Evolutionary conservation across 176 grass and related monocot species (phyloP).

Genomic region (Urochloa ruziziensis): DNA sequence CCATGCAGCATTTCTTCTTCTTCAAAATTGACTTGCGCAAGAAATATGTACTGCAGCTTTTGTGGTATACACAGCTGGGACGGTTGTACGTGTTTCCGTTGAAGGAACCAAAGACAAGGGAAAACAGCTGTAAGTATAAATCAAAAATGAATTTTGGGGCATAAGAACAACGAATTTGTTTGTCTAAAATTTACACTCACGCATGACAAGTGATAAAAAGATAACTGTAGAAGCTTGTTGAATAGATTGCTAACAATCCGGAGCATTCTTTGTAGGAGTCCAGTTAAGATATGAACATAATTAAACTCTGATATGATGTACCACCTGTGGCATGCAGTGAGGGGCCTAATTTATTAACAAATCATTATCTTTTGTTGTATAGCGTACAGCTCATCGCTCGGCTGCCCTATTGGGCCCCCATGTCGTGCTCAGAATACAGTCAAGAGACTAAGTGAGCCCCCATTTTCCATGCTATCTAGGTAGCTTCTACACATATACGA

Average conservation of each 20-base stretch:
- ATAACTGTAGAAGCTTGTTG: too few species aligned
- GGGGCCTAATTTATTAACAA: not conserved
- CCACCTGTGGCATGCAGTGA: not conserved
- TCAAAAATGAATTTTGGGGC: not conserved
- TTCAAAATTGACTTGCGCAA: not conserved
- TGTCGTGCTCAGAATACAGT: constrained; percentile 5
- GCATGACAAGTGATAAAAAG: not conserved
- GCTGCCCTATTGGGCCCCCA: not conserved
- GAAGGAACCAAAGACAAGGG: not conserved
- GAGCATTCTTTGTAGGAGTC: not conserved
- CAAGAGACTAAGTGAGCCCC: not conserved
- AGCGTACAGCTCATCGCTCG: not conserved
- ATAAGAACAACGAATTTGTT: not conserved
- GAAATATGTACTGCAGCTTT: not conserved
- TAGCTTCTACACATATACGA: not conserved
- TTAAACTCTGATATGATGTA: not conserved
- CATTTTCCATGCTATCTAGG: not conserved
- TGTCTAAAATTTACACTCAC: not conserved
- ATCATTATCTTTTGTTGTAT: not conserved
- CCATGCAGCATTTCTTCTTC: not conserved
- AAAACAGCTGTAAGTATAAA: not conserved
- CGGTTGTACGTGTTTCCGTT: not conserved
- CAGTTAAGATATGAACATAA: not conserved
- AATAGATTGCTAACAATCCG: not conserved
- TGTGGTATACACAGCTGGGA: not conserved